Conservation (phyloP, 2,329 filamentous ascomycete genomes). For the Penicillium sp. region DNA sequence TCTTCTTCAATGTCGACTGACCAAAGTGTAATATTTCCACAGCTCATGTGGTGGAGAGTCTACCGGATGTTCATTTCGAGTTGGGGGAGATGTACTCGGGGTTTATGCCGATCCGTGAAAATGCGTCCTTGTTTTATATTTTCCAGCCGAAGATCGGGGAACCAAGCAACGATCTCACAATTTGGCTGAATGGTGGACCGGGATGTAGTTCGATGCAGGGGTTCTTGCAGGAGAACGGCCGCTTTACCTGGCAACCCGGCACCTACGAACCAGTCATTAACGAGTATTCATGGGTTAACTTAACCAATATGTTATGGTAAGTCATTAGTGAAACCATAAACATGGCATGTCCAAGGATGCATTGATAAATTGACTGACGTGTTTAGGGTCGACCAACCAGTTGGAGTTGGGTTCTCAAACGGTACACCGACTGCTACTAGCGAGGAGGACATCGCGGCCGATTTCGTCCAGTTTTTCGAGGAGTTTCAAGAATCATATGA, state of each 20-base stretch:
- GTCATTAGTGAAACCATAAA: conserved; percentile 24
- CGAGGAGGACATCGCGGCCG: conserved; percentile 58
- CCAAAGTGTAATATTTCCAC: background rate
- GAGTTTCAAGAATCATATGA: conserved; percentile 64
- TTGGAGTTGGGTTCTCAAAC: conserved; percentile 60
- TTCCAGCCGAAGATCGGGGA: conserved; percentile 41
- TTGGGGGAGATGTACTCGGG: conserved; percentile 47
- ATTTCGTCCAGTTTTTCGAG: conserved; percentile 71
- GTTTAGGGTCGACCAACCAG: conserved; percentile 32
- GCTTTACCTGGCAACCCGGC: conserved; percentile 62
- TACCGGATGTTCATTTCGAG: conserved; percentile 63
- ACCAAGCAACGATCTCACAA: conserved; percentile 37
- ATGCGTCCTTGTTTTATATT: conserved; percentile 45
- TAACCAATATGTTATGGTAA: conserved; percentile 70
- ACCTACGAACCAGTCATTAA: conserved; percentile 58
- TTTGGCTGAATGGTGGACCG: conserved; percentile 47
- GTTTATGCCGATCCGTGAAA: conserved; percentile 46
- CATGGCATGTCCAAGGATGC: too few species aligned
- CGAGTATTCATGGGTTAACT: conserved; percentile 61
- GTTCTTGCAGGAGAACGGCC: conserved; percentile 67
- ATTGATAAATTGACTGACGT: background rate
- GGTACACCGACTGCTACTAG: conserved; percentile 58
- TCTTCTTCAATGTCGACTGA: background rate
- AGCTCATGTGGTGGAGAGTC: conserved; percentile 56
- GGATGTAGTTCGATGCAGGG: conserved; percentile 55